Base-by-base conservation (phyloP, 768 basidiomycete genomes). In the Suillus subalutaceus region DNA sequence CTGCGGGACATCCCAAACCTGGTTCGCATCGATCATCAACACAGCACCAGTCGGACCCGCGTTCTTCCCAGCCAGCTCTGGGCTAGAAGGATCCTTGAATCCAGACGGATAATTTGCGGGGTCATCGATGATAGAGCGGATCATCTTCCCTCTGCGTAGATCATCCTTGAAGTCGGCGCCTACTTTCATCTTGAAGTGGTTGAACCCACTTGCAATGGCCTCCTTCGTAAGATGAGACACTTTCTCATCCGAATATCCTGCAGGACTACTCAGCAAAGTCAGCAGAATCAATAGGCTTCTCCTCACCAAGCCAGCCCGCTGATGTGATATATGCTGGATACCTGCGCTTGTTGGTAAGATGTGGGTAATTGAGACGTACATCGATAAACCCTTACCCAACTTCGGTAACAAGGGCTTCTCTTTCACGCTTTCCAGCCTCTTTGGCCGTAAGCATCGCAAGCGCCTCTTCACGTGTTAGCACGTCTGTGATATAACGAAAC, bases 131-230 rank as follows among this genome's bases (percentile, higher is more conserved):
- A 98, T 92, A 57, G 92, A 93, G 65, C 97, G 89, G 70, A 99
- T 96, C 72, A 98, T 84, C 72, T 85, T 86, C 26, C 94, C 94
- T 63, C 96, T 89, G 60, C 94, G 90, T 62, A 96, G 81, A 78
- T 97, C 97, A 75, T 90, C 88, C 46, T 88, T 85, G 65, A 86
- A 82, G 78, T 92, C 84, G 32, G 91, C 90, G 63, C 97, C 97
- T 69, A 99, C 97, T 82, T 98, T 99, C 90, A 98, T 96, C 81
- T 98, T 98, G 87, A 99, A 99, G 80, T 97, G 96, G 80, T 94
- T 97, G 86, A 99, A 99, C 26, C 96, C 96, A 53, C 85, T 87
- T 30, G 84, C 79, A 62, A 99, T 83, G 40, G 95, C 93, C 74
- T 96, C 93, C 72, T 88, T 89, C 10, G 94, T 97, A 62, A 99